These are phyloP conservation scores for Nitzschia sp. DNA, from an alignment of 108 stramenopile genomes.

Conservation along the genomic window DNA sequence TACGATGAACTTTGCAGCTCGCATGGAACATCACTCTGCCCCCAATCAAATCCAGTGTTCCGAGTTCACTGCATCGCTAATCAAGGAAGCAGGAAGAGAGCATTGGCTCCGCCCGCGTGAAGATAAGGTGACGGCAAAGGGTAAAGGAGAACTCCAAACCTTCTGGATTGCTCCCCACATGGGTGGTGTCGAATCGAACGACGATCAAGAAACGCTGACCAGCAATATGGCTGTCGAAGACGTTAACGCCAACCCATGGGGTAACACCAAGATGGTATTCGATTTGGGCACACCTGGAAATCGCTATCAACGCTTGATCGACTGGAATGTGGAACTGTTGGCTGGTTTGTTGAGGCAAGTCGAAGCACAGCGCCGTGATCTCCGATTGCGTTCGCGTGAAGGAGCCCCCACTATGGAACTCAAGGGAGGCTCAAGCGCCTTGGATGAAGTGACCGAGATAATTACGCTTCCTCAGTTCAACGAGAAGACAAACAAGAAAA, in stretches of 20 bases:
- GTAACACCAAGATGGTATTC: conserved; percentile 13
- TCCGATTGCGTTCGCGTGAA: not conserved
- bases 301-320: conserved; percentile 30
- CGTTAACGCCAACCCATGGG: conserved; percentile 11
- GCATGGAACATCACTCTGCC: conserved; percentile 49
- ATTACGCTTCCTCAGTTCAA: conserved; percentile 24
- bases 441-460: conserved; percentile 42
- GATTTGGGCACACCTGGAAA: conserved; percentile 21
- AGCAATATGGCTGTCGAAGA: conserved; percentile 1
- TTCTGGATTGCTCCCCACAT: conserved; percentile 9
- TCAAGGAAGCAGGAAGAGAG: conserved; percentile 14
- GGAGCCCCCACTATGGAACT: not conserved
- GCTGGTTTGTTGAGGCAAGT: conserved; percentile 25
- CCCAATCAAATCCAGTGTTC: conserved; percentile 18
- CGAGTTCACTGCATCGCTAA: conserved; percentile 8
- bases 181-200: conserved; percentile 3
- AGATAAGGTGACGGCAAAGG: conserved; percentile 26
- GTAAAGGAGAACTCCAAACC: conserved; percentile 18
- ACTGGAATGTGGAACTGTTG: conserved; percentile 42
- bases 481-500: not conserved
- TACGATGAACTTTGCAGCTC: conserved; percentile 27
- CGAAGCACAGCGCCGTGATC: conserved; percentile 18
- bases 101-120: conserved; percentile 11
- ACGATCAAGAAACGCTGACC: not conserved
- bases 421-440: conserved; percentile 1